phyloP scores from a whole-genome alignment of 192 early-diverging fungal species.

The Nowakowskiella sp. region DNA sequence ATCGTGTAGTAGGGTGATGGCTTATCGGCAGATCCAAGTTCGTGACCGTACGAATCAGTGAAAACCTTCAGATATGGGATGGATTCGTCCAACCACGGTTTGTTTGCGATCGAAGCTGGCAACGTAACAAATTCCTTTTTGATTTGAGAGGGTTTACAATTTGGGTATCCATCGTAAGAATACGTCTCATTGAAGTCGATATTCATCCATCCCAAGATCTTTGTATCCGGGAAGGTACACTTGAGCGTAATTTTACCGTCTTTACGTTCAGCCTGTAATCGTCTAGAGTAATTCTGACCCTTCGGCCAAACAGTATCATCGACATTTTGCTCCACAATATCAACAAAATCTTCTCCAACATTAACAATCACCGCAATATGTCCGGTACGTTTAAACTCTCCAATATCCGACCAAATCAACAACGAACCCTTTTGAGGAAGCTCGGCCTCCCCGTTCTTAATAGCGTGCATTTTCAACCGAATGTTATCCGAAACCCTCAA shows the following conservation, averaged over 20 bases:
- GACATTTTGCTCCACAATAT: background rate
- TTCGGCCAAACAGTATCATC: background rate
- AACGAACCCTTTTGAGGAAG: background rate
- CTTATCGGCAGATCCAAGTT: background rate
- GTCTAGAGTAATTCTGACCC: background rate
- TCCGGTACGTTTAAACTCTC: background rate
- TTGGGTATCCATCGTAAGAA: background rate
- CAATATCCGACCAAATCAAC: background rate
- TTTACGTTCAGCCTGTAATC: background rate
- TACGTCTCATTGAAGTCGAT: background rate
- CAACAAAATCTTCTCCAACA: background rate
- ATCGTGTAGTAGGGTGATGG: background rate
- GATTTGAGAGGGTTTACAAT: background rate
- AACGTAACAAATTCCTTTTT: background rate
- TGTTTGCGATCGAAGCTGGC: background rate
- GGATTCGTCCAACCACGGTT: background rate
- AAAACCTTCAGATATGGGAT: background rate
- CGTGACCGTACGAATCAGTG: background rate
- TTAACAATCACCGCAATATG: background rate
- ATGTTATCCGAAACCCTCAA: background rate
- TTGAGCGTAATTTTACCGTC: background rate
- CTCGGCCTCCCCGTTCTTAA: background rate
- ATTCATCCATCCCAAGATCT: background rate
- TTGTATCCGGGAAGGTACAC: background rate
- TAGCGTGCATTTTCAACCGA: background rate